Evolutionary conservation across 2,329 filamentous ascomycete genomes (phyloP).

Genomic region (Chaetomiaceae sp.): DNA sequence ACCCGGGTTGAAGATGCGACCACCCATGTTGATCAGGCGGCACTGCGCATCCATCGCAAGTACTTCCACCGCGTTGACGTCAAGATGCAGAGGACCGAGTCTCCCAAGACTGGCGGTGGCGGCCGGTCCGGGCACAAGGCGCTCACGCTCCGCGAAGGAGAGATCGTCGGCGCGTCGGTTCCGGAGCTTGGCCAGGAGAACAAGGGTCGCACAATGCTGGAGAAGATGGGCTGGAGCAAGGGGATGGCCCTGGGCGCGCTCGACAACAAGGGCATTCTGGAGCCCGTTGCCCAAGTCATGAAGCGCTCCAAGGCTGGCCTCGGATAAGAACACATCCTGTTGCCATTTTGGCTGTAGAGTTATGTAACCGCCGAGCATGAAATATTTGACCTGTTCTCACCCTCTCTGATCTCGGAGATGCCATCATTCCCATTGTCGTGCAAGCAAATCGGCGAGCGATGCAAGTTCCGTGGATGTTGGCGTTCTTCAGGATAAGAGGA

Average conservation of each 20-base stretch:
- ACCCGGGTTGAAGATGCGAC: conserved; percentile 44
- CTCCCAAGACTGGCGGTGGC: conserved; percentile 19
- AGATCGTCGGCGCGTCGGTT: conserved; percentile 79
- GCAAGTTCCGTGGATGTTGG: no score
- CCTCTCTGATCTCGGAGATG: no score
- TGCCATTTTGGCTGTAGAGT: background rate
- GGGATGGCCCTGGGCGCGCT: conserved; percentile 77
- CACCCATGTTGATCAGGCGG: conserved; percentile 47
- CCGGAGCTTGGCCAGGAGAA: conserved; percentile 81
- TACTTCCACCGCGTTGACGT: conserved; percentile 53
- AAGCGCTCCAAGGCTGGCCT: conserved; percentile 83
- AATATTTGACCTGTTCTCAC: no score
- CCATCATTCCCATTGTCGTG: no score
- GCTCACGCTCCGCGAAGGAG: conserved; percentile 71
- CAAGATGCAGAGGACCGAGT: conserved; percentile 27
- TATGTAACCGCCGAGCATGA: background rate
- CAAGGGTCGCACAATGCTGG: conserved; percentile 78
- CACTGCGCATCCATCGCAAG: conserved; percentile 45
- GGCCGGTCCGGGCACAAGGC: conserved; percentile 34
- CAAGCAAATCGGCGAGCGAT: no score
- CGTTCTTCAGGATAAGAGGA: no score
- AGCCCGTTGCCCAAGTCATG: conserved; percentile 81
- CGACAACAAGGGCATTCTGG: conserved; percentile 83
- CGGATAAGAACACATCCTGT: conserved; percentile 42
- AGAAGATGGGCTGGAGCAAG: conserved; percentile 95